phyloP scores from a whole-genome alignment of 345 rosid species.

The Hibiscus tridactylites region DNA sequence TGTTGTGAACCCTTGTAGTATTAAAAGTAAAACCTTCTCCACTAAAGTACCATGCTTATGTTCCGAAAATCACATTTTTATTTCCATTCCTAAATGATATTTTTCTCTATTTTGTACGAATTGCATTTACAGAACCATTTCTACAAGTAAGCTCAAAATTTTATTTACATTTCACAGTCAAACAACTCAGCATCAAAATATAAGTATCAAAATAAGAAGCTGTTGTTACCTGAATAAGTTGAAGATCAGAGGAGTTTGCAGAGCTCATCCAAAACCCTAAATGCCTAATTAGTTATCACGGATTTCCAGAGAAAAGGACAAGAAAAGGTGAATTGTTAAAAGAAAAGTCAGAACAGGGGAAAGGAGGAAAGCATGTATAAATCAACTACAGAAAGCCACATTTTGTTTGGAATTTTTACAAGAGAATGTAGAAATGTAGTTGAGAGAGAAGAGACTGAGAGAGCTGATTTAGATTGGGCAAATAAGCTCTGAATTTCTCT shows the following conservation, averaged over 20 bases:
- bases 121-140: background rate
- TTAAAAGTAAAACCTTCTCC: background rate
- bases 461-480: background rate
- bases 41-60: background rate
- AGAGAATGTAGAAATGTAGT: background rate
- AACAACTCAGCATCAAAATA: background rate
- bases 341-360: background rate
- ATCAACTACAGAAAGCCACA: conserved; percentile 11
- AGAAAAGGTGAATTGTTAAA: background rate
- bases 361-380: background rate
- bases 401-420: background rate
- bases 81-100: background rate
- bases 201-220: too few species aligned
- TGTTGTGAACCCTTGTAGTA: background rate
- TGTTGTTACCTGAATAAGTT: background rate
- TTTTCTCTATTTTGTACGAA: background rate
- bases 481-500: background rate
- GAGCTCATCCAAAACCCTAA: background rate
- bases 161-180: background rate
- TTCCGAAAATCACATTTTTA: too few species aligned
- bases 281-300: background rate
- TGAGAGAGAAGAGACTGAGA: background rate
- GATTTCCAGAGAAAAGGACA: background rate
- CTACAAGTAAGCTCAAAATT: background rate
- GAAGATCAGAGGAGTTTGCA: background rate